Percentiles rank a stretch among this genome's conserved stretches.
Evolutionary conservation across 2,329 filamentous ascomycete genomes (phyloP).

Genomic region (Cladosporium velox): DNA sequence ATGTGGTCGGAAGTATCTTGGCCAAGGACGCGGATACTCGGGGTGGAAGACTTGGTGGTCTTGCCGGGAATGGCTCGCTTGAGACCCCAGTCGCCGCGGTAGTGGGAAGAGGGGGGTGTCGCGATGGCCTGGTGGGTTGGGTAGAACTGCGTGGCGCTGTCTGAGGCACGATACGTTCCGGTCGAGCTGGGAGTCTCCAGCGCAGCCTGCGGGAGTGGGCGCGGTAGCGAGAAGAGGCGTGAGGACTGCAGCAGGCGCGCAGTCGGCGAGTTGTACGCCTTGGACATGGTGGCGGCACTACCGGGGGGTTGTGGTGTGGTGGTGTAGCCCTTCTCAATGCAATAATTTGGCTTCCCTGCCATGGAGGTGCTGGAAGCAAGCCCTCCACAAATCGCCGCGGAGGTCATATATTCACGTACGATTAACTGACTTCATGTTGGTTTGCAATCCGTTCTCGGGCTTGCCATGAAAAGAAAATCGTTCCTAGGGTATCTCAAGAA

Average conservation of each 20-base stretch:
- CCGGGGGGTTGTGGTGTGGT: constrained; percentile 6
- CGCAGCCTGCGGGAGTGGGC: constrained; percentile 66
- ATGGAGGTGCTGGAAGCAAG: neutral
- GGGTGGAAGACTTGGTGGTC: constrained; percentile 67
- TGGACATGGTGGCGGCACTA: constrained; percentile 35
- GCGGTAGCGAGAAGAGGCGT: constrained; percentile 84
- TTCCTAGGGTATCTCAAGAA: constrained; percentile 19
- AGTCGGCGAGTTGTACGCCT: constrained; percentile 55
- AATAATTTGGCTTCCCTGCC: neutral
- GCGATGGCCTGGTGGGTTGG: constrained; percentile 84
- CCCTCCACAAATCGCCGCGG: neutral
- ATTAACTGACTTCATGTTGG: neutral
- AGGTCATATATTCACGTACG: neutral
- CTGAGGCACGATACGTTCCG: constrained; percentile 57
- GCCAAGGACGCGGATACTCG: constrained; percentile 75
- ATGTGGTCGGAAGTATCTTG: constrained; percentile 85
- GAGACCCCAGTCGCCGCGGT: constrained; percentile 86
- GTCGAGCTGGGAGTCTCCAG: constrained; percentile 48
- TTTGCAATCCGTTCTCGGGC: neutral
- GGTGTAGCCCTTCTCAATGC: constrained; percentile 1
- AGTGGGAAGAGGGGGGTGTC: constrained; percentile 70
- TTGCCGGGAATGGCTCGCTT: constrained; percentile 80
- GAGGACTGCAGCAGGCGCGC: constrained; percentile 77
- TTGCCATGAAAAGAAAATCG: neutral
- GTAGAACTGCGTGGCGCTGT: constrained; percentile 71